Conservation (phyloP, 257 asterid species). For the Rhazya stricta region DNA sequence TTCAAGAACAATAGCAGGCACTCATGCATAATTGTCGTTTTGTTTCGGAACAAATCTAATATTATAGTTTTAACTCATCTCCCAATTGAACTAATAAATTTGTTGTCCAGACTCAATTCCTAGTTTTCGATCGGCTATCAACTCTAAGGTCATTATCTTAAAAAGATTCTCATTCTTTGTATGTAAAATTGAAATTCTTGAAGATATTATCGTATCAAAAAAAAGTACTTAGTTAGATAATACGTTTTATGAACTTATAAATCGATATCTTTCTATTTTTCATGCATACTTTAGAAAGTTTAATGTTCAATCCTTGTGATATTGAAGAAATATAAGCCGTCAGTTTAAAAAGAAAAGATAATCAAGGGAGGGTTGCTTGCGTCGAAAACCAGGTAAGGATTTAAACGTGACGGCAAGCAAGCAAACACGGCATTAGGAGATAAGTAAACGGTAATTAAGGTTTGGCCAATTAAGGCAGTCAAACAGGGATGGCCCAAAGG, state of each 20-base stretch:
- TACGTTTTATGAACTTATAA: too few relatives aligned
- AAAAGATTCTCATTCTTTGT: too few relatives aligned
- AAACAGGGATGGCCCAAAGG: conserved; percentile 18
- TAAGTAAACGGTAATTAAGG: background rate
- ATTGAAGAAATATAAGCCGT: background rate
- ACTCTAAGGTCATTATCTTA: too few relatives aligned
- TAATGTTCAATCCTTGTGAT: too few relatives aligned
- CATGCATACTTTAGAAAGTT: too few relatives aligned
- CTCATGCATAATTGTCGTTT: background rate
- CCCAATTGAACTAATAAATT: too few relatives aligned
- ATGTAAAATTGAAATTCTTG: too few relatives aligned
- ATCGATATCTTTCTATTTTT: too few relatives aligned
- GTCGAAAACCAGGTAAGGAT: background rate
- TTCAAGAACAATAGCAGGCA: background rate
- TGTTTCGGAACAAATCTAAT: background rate
- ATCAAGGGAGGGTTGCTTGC: background rate
- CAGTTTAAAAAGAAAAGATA: background rate
- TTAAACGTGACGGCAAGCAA: background rate
- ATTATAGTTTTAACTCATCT: background rate
- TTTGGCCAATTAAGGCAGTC: conserved; percentile 9
- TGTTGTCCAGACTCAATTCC: background rate
- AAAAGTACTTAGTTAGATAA: too few relatives aligned
- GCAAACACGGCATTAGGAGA: background rate
- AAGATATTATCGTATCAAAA: too few relatives aligned
- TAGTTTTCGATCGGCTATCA: background rate